phyloP scores from a whole-genome alignment of 208 protist genomes.

The Spironucleus salmonicida region DNA sequence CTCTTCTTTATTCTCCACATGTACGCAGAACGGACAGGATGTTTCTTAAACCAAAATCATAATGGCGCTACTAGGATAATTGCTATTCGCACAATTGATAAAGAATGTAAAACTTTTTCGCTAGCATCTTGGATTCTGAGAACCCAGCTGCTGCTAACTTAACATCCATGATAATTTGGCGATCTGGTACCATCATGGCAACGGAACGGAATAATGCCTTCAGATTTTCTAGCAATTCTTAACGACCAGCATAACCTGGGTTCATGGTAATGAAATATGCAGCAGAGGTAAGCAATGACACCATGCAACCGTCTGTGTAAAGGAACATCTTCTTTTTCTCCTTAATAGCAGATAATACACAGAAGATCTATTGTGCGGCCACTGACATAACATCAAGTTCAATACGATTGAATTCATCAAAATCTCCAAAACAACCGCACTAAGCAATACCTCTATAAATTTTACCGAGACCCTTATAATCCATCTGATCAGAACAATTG shows the following conservation, averaged over 20 bases:
- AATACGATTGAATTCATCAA: slow-evolving; percentile 72
- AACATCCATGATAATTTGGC: slow-evolving; percentile 77
- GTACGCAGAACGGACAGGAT: slow-evolving; percentile 86
- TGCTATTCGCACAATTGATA: slow-evolving; percentile 84
- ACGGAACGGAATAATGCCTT: slow-evolving; percentile 90
- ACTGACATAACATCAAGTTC: slow-evolving; percentile 63
- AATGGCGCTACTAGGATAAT: slow-evolving; percentile 87
- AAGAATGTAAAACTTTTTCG: slow-evolving; percentile 63
- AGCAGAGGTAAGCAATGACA: slow-evolving; percentile 52
- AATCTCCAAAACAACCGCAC: slow-evolving; percentile 61
- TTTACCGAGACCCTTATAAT: slow-evolving; percentile 51
- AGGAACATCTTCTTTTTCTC: slow-evolving; percentile 46
- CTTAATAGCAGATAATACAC: slow-evolving; percentile 53
- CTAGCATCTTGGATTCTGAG: slow-evolving; percentile 49
- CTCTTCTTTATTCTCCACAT: slow-evolving; percentile 52
- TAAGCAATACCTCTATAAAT: slow-evolving; percentile 65
- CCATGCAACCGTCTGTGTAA: slow-evolving; percentile 55
- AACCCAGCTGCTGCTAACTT: slow-evolving; percentile 63
- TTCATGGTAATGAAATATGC: slow-evolving; percentile 95
- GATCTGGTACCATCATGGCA: slow-evolving; percentile 94
- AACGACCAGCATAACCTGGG: slow-evolving; percentile 83
- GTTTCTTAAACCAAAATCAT: slow-evolving; percentile 87
- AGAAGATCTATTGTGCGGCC: slow-evolving; percentile 57
- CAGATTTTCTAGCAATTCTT: slow-evolving; percentile 90
- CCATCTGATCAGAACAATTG: slow-evolving; percentile 69